Conservation (phyloP, 2,329 filamentous ascomycete genomes). For the Epichloe festucae region DNA sequence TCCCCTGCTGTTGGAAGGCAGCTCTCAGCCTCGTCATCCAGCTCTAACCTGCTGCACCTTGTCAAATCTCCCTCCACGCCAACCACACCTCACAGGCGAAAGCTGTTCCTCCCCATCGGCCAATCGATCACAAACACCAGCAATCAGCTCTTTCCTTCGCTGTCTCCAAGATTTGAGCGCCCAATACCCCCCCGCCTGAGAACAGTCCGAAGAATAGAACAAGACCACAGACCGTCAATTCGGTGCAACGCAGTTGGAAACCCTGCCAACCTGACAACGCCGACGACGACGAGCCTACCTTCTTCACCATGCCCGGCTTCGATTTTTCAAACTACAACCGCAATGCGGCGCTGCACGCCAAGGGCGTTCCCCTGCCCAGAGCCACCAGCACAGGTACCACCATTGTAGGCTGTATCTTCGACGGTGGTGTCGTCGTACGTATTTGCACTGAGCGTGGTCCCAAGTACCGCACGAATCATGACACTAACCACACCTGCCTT, state of each 20-base stretch:
- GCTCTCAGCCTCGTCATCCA: constrained; percentile 43
- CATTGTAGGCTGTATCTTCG: constrained; percentile 93
- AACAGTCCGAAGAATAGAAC: background rate
- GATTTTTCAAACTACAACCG: constrained; percentile 99
- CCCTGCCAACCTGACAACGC: background rate
- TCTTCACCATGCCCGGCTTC: constrained; percentile 75
- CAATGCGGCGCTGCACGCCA: constrained; percentile 89
- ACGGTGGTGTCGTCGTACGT: constrained; percentile 87
- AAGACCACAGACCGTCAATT: background rate
- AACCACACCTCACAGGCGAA: constrained; percentile 7
- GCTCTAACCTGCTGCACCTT: constrained; percentile 15
- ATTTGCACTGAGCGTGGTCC: background rate
- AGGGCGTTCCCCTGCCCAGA: constrained; percentile 90
- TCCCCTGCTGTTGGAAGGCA: constrained; percentile 25
- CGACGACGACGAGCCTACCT: constrained; percentile 3
- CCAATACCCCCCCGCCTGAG: background rate
- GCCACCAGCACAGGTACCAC: constrained; percentile 98
- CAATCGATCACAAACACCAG: background rate
- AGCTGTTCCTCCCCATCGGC: background rate
- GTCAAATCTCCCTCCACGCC: constrained; percentile 6
- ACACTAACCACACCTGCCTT: background rate
- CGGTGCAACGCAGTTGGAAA: background rate
- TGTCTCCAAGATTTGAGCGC: background rate
- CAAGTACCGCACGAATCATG: background rate
- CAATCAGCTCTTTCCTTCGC: background rate